Evolutionary conservation across 129 eudicot species (phyloP), one percentile per base, ranked within the genome.

Genomic region (Centrapalus pauciflorus): DNA sequence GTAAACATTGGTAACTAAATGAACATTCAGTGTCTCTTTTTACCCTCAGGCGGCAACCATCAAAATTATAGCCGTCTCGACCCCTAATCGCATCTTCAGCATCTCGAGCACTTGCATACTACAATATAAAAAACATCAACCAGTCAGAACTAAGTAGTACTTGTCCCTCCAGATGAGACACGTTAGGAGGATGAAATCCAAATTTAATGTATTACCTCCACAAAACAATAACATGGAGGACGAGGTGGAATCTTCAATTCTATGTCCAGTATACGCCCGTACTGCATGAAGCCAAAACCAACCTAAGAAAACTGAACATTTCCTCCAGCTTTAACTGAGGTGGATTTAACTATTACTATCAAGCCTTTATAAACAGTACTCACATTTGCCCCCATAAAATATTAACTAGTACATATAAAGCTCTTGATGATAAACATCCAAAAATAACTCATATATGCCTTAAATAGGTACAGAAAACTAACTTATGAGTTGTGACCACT

Each of bases 71-170:
- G 68, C 99, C 99, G 86, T 93, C 96, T 50, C 99, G 77, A 6
- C 99, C 99, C 79, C 90, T 86, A 61, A 93, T 89, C 1, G 99
- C 99, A 82, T 93, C 96, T 61, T 93, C 96, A 41, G 99, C 99
- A 54, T 93, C 99, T 19, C 96, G 89, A 69, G 96, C 24, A 79
- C 58, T 89, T 71, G 87, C 96, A 84, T 86, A 93, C 99, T 93
- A 66, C 67, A 82, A 55, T 66, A 34, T 55, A 13, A 68, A 72
- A 23, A 50, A 34, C 9, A 55, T 41, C 5, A n/a, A 35, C 32
- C 54, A 61, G 41, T 64, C 28, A 30, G 49, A 4, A 57, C 6
- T 40, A 34, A 67, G 28, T 66, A 7, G 7, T 0, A n/a, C 8
- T 30, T 38, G 43, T 29, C 30, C 5, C 7, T 35, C 33, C 7